Percentiles rank a stretch among this genome's conserved stretches.
phyloP scores from a whole-genome alignment of 805 yeast genomes.

The Huiozyma sinensis region DNA sequence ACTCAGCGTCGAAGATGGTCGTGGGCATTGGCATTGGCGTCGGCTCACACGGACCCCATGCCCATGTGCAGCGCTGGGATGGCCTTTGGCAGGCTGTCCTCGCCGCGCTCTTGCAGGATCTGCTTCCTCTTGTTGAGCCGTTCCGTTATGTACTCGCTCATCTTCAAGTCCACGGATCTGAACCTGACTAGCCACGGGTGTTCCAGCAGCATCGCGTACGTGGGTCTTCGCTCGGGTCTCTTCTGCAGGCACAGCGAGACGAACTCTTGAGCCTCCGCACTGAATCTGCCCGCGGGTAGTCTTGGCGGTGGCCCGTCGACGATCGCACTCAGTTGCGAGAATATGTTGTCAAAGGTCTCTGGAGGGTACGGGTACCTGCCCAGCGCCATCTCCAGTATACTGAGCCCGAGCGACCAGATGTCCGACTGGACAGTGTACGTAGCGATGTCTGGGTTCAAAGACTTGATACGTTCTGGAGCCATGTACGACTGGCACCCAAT shows the following conservation, averaged over 20 bases:
- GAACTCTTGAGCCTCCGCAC: conserved; percentile 72
- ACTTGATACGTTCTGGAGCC: conserved; percentile 95
- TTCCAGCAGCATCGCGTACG: conserved; percentile 58
- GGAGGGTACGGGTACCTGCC: conserved; percentile 96
- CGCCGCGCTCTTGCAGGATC: conserved; percentile 20
- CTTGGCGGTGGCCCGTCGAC: conserved; percentile 94
- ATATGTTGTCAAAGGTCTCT: conserved; percentile 81
- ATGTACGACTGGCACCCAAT: conserved; percentile 96
- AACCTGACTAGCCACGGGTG: conserved; percentile 75
- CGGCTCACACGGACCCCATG: too few species aligned
- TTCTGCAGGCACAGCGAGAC: conserved; percentile 70
- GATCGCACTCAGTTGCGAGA: conserved; percentile 88
- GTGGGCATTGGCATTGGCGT: too few species aligned
- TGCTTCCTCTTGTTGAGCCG: conserved; percentile 26
- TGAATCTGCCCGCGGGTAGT: conserved; percentile 50
- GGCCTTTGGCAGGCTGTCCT: conserved; percentile 17
- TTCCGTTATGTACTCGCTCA: conserved; percentile 30
- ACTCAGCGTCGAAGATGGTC: too few species aligned
- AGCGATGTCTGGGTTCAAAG: conserved; percentile 58
- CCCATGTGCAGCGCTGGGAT: conserved; percentile 31
- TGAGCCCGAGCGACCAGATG: conserved; percentile 88
- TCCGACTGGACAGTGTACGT: conserved; percentile 91
- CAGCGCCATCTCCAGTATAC: conserved; percentile 76
- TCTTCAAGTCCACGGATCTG: conserved; percentile 31
- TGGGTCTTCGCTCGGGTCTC: conserved; percentile 71